These are phyloP conservation scores for Acanthamoeba castellanii DNA, from an alignment of 208 protist genomes.

Conservation along the genomic window DNA sequence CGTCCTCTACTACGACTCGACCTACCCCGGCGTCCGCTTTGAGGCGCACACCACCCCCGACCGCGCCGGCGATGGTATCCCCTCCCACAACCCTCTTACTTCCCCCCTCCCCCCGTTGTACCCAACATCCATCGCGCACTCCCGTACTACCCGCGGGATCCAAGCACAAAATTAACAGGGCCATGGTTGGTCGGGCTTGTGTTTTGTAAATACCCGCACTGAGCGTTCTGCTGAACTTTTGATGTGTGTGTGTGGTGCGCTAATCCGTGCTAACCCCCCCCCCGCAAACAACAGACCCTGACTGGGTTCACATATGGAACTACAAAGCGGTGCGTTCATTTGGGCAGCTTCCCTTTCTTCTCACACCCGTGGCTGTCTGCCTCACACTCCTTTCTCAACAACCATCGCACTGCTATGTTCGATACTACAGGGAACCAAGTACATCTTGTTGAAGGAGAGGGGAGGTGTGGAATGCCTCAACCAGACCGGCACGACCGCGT, in stretches of 20 bases:
- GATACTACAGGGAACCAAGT: not conserved
- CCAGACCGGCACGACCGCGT: not conserved
- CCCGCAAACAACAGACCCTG: not conserved
- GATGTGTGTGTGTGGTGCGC: not conserved
- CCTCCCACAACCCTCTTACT: not conserved
- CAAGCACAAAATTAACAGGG: too few relatives aligned
- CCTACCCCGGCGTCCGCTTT: not conserved
- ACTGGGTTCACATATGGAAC: not conserved
- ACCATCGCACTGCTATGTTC: not conserved
- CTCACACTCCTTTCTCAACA: not conserved
- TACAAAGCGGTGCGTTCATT: not conserved
- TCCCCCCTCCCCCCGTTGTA: too few relatives aligned
- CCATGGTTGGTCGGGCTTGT: too few relatives aligned
- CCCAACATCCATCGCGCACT: too few relatives aligned
- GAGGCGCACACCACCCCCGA: constrained; percentile 12
- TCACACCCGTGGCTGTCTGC: not conserved
- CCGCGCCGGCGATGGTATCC: not conserved
- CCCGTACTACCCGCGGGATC: not conserved
- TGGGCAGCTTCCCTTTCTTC: not conserved
- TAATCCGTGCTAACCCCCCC: not conserved
- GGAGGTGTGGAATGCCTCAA: not conserved
- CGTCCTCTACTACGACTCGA: not conserved
- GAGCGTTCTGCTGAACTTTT: not conserved
- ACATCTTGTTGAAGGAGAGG: not conserved
- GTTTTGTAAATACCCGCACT: not conserved